Conservation (phyloP, 129 eudicot species). For the Helianthus tuberosus region DNA sequence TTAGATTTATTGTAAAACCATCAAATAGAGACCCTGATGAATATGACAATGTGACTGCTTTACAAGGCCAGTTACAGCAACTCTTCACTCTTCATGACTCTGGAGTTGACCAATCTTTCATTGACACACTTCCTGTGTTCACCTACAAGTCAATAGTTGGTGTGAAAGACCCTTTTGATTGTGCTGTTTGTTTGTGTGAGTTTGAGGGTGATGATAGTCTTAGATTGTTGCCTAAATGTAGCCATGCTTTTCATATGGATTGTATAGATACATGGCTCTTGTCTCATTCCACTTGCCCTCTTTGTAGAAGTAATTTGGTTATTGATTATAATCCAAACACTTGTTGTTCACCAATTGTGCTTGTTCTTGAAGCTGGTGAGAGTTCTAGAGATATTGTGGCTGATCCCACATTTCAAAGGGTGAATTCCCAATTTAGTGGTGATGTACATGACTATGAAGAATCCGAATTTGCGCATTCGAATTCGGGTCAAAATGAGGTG, state of each 20-base stretch:
- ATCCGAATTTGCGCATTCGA: slow-evolving; percentile 16
- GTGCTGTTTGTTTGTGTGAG: slow-evolving; percentile 31
- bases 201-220: slow-evolving; percentile 76
- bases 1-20: slow-evolving; percentile 60
- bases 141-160: slow-evolving; percentile 74
- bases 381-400: slow-evolving; percentile 56
- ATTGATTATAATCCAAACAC: slow-evolving; percentile 47
- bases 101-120: slow-evolving; percentile 86
- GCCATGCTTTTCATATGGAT: slow-evolving; percentile 93
- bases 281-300: slow-evolving; percentile 93
- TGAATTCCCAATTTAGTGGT: slow-evolving; percentile 48
- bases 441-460: slow-evolving; percentile 4
- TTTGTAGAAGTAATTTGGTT: slow-evolving; percentile 73
- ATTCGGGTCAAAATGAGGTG: slow-evolving; percentile 44
- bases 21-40: slow-evolving; percentile 66
- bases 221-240: slow-evolving; percentile 74
- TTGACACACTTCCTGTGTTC: slow-evolving; percentile 79
- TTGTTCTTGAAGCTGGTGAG: slow-evolving; percentile 82
- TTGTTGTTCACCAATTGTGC: slow-evolving; percentile 53
- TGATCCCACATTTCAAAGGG: slow-evolving; percentile 43
- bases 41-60: slow-evolving; percentile 59
- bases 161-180: slow-evolving; percentile 78
- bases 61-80: slow-evolving; percentile 86
- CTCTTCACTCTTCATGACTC: slow-evolving; percentile 80
- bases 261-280: slow-evolving; percentile 95